Evolutionary conservation across 495 filamentous ascomycete species (phyloP), one percentile per base, ranked within the genome.

Genomic region (Thermothielavioides terrestris): DNA sequence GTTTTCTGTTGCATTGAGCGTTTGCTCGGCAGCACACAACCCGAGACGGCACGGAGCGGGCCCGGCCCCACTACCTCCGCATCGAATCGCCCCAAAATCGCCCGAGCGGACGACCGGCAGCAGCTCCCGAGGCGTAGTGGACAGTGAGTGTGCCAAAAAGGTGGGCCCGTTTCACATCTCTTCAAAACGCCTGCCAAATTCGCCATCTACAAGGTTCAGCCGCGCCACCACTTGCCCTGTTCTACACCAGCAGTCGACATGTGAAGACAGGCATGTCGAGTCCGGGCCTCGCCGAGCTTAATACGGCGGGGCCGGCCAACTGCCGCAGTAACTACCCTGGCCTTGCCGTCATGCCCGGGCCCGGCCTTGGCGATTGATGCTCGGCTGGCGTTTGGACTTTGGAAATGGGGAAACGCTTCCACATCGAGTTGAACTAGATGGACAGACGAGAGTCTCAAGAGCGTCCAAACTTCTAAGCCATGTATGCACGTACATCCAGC

Each of bases 151-250:
- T n/a, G n/a, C 46, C 52, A 56, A 49, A n/a, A 18, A 26, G 23
- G 50, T 49, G 55, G 48, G 48, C 32, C 52, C 39, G 58, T 60
- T 60, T 55, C 58, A 55, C 34, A n/a, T 35, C 21, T 12, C 22
- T n/a, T n/a, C n/a, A n/a, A n/a, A n/a, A 17, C 17, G 21, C 22
- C 5, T 52, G 22, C 48, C 55, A 54, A 30, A 58, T 51, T 36
- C 50, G 18, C 27, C 23, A 6, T 34, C 46, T n/a, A 52, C 27
- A 27, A 20, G 32, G 44, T 46, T 22, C 20, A 30, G 14, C 18
- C 18, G 18, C 42, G 30, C 42, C 28, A 25, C 42, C 42, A 22
- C 14, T 9, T 15, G n/a, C n/a, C n/a, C n/a, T n/a, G n/a, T n/a
- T n/a, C n/a, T n/a, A n/a, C n/a, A n/a, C n/a, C n/a, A n/a, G n/a